These are phyloP conservation scores for Malassezia arunalokei DNA, from an alignment of 1,284 basidiomycete species.

Conservation along the genomic window DNA sequence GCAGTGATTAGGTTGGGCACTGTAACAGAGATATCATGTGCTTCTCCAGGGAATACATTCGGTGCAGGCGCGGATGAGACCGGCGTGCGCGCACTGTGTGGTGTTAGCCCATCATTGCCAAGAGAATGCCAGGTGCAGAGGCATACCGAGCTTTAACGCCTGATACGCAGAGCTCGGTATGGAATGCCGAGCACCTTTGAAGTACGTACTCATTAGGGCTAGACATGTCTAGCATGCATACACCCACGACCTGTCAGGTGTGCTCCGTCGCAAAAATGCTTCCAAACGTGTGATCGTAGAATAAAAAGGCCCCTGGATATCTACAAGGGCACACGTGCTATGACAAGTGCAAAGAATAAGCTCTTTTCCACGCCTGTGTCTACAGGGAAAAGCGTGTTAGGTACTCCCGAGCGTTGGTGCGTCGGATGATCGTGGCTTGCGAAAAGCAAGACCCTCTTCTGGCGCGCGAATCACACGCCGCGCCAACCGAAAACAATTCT, in stretches of 20 bases:
- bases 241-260: no score
- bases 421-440: no score
- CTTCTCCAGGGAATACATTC: neutral
- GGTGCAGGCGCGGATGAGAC: neutral
- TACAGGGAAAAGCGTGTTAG: neutral
- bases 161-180: no score
- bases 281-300: no score
- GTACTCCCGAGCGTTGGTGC: no score
- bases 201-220: neutral
- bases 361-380: neutral
- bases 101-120: neutral
- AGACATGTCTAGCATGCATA: neutral
- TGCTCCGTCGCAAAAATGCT: no score
- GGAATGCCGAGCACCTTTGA: no score
- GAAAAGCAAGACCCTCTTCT: no score
- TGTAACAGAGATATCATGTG: neutral
- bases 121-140: no score
- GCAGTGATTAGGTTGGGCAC: neutral
- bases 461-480: no score
- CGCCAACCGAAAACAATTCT: no score
- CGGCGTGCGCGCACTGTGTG: neutral
- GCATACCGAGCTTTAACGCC: no score
- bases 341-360: constrained; percentile 2
- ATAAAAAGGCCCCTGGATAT: neutral
- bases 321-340: constrained; percentile 9